Conservation (phyloP, 176 grass and related monocot species). For the Hordeum marinum region DNA sequence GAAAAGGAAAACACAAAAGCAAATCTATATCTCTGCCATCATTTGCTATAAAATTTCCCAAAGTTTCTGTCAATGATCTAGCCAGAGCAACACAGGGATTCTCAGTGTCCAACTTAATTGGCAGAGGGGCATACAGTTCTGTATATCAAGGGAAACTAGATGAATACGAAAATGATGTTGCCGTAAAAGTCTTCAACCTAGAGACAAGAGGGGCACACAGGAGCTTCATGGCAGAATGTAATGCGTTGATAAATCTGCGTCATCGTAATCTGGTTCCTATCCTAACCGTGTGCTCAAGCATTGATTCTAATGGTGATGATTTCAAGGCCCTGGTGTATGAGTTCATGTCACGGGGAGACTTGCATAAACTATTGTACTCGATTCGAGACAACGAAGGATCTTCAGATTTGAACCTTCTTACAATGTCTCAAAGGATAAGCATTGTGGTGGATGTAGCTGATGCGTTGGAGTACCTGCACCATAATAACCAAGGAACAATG, state of each 20-base stretch:
- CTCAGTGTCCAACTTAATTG: background rate
- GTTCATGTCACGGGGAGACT: background rate
- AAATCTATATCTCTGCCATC: background rate
- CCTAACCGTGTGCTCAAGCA: background rate
- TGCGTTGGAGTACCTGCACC: background rate
- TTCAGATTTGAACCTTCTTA: background rate
- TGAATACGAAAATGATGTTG: background rate
- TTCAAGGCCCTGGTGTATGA: background rate
- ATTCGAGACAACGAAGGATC: background rate
- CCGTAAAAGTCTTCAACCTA: background rate
- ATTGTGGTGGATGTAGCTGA: background rate
- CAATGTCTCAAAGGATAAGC: background rate
- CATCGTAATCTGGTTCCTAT: background rate
- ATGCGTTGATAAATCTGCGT: background rate
- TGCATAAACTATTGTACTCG: background rate
- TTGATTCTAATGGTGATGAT: background rate
- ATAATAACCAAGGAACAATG: background rate
- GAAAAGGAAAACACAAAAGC: background rate
- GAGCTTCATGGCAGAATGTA: background rate
- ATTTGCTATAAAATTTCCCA: background rate
- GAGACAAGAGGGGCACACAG: background rate
- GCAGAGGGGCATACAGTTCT: background rate
- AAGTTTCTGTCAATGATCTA: background rate
- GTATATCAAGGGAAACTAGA: background rate
- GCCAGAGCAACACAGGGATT: background rate